These are phyloP conservation scores for Penicillium silybi DNA, from an alignment of 495 filamentous ascomycete species.

Conservation along the genomic window DNA sequence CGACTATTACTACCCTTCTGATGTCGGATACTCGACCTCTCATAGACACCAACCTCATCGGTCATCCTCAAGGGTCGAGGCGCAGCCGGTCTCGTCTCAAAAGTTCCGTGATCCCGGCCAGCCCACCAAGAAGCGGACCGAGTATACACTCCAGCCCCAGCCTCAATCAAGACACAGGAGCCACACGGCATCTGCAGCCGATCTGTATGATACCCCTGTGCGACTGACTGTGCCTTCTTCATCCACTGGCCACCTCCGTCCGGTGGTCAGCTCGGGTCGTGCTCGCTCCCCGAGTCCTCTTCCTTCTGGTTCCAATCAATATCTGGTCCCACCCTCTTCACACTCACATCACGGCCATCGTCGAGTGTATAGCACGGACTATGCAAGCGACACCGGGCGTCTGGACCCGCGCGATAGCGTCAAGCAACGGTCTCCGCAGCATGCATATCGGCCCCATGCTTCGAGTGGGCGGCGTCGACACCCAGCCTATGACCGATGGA, in stretches of 20 bases:
- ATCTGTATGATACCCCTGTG: constrained; percentile 23
- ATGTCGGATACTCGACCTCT: constrained; percentile 27
- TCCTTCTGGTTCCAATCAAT: constrained; percentile 23
- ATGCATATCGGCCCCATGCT: constrained; percentile 25
- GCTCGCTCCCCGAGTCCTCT: constrained; percentile 31
- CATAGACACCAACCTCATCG: constrained; percentile 22
- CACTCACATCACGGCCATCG: constrained; percentile 26
- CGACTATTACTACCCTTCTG: constrained; percentile 36
- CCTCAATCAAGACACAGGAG: constrained; percentile 34
- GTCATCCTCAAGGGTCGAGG: constrained; percentile 28
- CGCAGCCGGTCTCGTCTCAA: constrained; percentile 33
- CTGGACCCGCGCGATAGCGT: constrained; percentile 11
- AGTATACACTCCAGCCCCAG: constrained; percentile 41
- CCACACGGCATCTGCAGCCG: constrained; percentile 32
- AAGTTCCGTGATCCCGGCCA: constrained; percentile 32
- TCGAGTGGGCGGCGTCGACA: constrained; percentile 24
- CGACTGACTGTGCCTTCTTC: constrained; percentile 25
- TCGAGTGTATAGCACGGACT: constrained; percentile 34
- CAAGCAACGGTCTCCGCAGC: constrained; percentile 8
- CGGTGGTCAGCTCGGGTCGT: constrained; percentile 26
- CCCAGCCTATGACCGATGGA: constrained; percentile 27
- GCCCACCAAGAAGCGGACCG: constrained; percentile 36
- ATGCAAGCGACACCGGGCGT: constrained; percentile 39
- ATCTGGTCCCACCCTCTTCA: constrained; percentile 27
- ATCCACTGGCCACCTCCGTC: constrained; percentile 23